Percentiles rank a stretch among this genome's conserved stretches.
These are phyloP conservation scores for Inga laurina DNA, from an alignment of 306 rosid genomes.

Conservation along the genomic window DNA sequence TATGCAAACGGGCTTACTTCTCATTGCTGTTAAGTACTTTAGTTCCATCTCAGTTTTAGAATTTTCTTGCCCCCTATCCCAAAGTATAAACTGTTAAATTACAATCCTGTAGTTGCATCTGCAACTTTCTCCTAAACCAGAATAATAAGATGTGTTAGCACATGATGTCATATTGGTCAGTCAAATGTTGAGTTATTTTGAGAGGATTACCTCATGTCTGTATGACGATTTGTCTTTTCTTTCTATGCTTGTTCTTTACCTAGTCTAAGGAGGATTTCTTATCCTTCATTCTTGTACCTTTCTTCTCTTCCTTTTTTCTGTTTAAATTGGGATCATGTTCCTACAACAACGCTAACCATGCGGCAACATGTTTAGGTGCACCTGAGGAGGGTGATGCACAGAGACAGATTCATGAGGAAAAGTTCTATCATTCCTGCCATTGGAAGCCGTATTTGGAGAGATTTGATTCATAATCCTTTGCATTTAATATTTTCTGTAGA, in stretches of 20 bases:
- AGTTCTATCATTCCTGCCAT: constrained; percentile 85
- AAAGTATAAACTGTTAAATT: not conserved
- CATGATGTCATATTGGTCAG: not conserved
- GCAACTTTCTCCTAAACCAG: constrained; percentile 12
- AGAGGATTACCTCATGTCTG: not conserved
- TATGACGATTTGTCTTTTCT: not conserved
- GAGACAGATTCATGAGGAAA: constrained; percentile 90
- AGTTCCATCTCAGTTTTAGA: not conserved
- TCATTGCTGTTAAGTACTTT: constrained; percentile 4
- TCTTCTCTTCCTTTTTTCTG: not conserved
- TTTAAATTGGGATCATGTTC: not conserved
- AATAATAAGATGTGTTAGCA: constrained; percentile 8
- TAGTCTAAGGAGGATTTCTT: not conserved
- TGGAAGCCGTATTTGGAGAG: constrained; percentile 95
- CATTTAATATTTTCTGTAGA: constrained; percentile 92
- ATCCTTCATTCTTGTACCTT: not conserved
- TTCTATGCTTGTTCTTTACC: not conserved
- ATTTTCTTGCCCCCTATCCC: not conserved
- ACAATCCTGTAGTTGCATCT: constrained; percentile 13
- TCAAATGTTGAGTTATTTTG: not conserved
- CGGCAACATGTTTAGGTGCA: constrained; percentile 68
- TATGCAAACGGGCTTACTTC: not conserved
- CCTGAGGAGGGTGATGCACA: constrained; percentile 94
- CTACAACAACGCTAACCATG: constrained; percentile 28
- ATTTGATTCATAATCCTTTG: constrained; percentile 91